phyloP scores from a whole-genome alignment of 2,329 filamentous ascomycete species.

The Colletotrichum zoysiae region DNA sequence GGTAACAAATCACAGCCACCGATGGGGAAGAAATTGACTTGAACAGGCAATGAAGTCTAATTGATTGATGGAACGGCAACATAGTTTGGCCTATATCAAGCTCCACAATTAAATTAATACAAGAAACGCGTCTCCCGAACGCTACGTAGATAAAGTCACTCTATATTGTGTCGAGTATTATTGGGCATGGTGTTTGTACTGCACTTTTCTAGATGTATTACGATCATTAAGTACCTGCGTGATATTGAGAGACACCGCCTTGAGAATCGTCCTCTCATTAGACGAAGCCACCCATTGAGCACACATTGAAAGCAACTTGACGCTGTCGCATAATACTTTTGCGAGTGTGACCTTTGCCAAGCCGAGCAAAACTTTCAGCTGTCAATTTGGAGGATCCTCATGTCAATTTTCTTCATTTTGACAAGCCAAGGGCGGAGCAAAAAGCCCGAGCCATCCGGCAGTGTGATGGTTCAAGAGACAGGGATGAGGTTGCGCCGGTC shows the following conservation, averaged over 20 bases:
- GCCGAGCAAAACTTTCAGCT: background rate
- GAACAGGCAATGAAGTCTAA: slow-evolving; percentile 35
- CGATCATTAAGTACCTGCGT: too few relatives aligned
- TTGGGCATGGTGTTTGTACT: too few relatives aligned
- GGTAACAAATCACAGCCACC: slow-evolving; percentile 16
- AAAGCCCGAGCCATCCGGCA: slow-evolving; percentile 9
- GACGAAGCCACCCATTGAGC: background rate
- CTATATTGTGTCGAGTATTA: too few relatives aligned
- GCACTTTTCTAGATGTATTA: too few relatives aligned
- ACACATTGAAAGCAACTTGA: too few relatives aligned
- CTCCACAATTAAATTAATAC: background rate
- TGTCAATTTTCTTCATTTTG: too few relatives aligned
- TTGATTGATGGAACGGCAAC: slow-evolving; percentile 32
- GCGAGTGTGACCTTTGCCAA: too few relatives aligned
- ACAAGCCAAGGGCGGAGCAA: background rate
- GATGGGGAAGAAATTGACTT: slow-evolving; percentile 5
- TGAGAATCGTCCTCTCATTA: too few relatives aligned
- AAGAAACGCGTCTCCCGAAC: background rate
- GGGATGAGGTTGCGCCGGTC: slow-evolving; percentile 5
- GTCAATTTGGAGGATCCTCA: background rate
- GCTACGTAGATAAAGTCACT: background rate
- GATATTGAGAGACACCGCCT: too few relatives aligned
- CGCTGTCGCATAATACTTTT: background rate
- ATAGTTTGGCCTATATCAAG: background rate
- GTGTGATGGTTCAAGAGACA: background rate